Conservation (phyloP, 176 grass and related monocot genomes). For the Zoysia japonica region DNA sequence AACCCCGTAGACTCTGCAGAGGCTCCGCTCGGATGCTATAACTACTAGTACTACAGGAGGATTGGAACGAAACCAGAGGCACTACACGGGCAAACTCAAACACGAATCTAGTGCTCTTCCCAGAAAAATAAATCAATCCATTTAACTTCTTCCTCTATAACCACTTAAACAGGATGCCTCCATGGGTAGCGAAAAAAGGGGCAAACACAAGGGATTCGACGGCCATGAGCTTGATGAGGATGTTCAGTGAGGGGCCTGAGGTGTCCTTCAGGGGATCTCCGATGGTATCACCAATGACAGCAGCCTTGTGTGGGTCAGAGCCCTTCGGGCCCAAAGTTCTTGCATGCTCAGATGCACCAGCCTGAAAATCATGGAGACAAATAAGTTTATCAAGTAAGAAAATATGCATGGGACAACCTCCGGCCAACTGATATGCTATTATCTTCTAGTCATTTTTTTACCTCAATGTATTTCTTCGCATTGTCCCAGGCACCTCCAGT, state of each 20-base stretch:
- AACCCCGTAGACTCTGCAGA: constrained; percentile 31
- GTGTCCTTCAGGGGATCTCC: constrained; percentile 95
- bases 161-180: constrained; percentile 82
- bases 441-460: constrained; percentile 25
- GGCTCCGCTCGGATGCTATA: constrained; percentile 18
- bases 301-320: constrained; percentile 87
- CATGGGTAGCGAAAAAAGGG: constrained; percentile 85
- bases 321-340: constrained; percentile 73
- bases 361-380: constrained; percentile 49
- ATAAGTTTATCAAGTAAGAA: background rate
- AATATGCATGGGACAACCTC: background rate
- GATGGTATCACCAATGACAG: constrained; percentile 92
- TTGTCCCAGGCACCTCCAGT: constrained; percentile 96
- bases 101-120: constrained; percentile 8
- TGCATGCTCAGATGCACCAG: constrained; percentile 86
- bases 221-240: constrained; percentile 48
- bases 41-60: background rate
- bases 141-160: constrained; percentile 40
- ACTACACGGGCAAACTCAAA: background rate
- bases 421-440: background rate
- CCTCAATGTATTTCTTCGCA: constrained; percentile 95
- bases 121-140: constrained; percentile 1
- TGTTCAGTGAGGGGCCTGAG: constrained; percentile 88
- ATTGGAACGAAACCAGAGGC: background rate
- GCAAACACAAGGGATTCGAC: constrained; percentile 94